Conservation (phyloP, 805 yeast genomes). For the Blastobotrys chiropterorum region DNA sequence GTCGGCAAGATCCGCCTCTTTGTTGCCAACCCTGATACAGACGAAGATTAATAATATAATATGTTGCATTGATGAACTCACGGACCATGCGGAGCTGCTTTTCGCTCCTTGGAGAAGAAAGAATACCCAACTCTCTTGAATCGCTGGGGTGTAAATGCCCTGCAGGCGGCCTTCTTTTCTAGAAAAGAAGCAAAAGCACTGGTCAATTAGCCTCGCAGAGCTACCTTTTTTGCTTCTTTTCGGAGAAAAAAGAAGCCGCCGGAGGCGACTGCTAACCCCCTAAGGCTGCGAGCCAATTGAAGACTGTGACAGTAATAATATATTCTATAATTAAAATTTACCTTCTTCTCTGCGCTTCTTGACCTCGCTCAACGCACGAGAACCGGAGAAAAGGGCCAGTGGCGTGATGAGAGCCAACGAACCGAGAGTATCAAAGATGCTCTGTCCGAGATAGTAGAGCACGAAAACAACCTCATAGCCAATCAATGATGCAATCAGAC, state of each 20-base stretch:
- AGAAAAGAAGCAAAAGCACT: too few relatives aligned
- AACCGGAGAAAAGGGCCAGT: slow-evolving; percentile 54
- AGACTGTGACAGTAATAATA: background rate
- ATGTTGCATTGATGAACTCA: background rate
- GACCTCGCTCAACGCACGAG: slow-evolving; percentile 53
- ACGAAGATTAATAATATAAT: slow-evolving; percentile 10
- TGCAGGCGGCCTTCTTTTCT: too few relatives aligned
- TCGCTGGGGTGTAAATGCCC: too few relatives aligned
- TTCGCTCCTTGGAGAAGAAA: too few relatives aligned
- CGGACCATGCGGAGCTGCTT: too few relatives aligned
- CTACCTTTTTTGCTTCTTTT: too few relatives aligned
- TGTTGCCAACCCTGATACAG: slow-evolving; percentile 37
- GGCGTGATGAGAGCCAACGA: slow-evolving; percentile 44
- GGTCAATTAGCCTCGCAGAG: too few relatives aligned
- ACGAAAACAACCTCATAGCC: slow-evolving; percentile 50
- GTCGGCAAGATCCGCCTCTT: slow-evolving; percentile 31
- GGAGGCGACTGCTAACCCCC: too few relatives aligned
- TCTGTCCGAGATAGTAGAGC: slow-evolving; percentile 51
- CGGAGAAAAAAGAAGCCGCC: too few relatives aligned
- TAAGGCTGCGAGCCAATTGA: too few relatives aligned
- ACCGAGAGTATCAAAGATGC: slow-evolving; percentile 54
- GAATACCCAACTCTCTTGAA: too few relatives aligned
- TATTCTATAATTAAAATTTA: slow-evolving; percentile 3
- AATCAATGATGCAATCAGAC: slow-evolving; percentile 43
- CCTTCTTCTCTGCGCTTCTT: slow-evolving; percentile 22